Conservation (phyloP, 192 early-diverging fungal species). For the Bifiguratus adelaidae region DNA sequence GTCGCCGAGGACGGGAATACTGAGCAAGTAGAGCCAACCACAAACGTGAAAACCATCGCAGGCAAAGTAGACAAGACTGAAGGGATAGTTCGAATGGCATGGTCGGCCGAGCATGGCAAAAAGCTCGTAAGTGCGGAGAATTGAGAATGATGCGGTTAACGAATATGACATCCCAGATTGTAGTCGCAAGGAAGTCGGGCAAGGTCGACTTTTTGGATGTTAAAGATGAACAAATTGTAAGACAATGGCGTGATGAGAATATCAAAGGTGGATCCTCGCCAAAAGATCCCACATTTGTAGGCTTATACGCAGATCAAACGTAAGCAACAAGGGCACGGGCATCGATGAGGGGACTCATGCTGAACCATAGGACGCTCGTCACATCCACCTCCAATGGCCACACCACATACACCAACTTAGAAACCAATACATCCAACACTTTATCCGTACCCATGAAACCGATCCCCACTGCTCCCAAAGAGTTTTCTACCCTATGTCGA, state of each 20-base stretch:
- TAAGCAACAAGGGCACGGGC: constrained; percentile 5
- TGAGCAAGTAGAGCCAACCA: constrained; percentile 5
- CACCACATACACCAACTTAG: background rate
- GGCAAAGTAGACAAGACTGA: constrained; percentile 13
- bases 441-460: no score
- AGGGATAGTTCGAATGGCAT: constrained; percentile 11
- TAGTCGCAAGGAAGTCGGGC: constrained; percentile 42
- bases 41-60: constrained; percentile 4
- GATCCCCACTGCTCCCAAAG: constrained; percentile 15
- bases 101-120: constrained; percentile 7
- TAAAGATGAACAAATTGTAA: constrained; percentile 15
- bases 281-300: constrained; percentile 31
- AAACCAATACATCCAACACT: constrained; percentile 2
- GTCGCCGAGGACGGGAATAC: background rate
- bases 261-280: constrained; percentile 14
- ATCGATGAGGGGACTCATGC: background rate
- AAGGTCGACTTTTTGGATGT: constrained; percentile 30
- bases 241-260: constrained; percentile 20
- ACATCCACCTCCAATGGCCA: constrained; percentile 2
- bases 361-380: background rate
- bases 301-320: constrained; percentile 31
- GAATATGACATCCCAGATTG: constrained; percentile 10
- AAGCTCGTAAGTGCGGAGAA: constrained; percentile 6
- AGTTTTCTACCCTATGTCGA: constrained; percentile 43
- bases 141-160: background rate